Evolutionary conservation across 202 grass and related monocot genomes (phyloP).

Genomic region (Schoenoplectus tabernaemontani): DNA sequence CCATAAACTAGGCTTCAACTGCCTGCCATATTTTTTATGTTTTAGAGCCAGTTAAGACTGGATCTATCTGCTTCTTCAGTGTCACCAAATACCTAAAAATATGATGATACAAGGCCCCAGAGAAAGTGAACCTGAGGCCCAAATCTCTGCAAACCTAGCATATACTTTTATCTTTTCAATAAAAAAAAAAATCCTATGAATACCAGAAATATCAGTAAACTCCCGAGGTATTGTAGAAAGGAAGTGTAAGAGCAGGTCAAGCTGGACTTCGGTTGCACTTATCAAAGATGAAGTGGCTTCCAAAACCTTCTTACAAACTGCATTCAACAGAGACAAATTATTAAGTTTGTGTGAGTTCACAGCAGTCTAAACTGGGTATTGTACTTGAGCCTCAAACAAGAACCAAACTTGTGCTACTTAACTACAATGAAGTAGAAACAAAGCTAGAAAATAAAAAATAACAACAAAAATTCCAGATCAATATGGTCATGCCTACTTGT

Average conservation of each 20-base stretch:
- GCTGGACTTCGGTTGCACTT: slow-evolving; percentile 51
- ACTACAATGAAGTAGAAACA: not conserved
- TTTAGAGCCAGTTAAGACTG: not conserved
- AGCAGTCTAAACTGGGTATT: not conserved
- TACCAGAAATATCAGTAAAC: slow-evolving; percentile 77
- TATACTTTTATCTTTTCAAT: not conserved
- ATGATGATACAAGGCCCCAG: not conserved
- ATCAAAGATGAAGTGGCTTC: slow-evolving; percentile 62
- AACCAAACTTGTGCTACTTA: not conserved
- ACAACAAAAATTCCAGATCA: not conserved
- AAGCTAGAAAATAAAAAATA: not conserved
- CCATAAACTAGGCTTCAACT: not conserved
- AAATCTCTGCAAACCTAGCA: not conserved
- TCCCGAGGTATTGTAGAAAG: slow-evolving; percentile 85
- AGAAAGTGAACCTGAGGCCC: not conserved
- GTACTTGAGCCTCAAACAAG: not conserved
- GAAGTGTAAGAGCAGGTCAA: slow-evolving; percentile 75
- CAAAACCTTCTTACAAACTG: slow-evolving; percentile 86
- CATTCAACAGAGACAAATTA: slow-evolving; percentile 25
- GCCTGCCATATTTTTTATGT: not conserved
- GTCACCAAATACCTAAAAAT: not conserved
- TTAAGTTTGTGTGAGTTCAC: slow-evolving; percentile 15
- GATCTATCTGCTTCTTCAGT: not conserved
- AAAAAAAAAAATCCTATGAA: slow-evolving; percentile 7
- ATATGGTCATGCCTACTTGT: not conserved